Conservation (phyloP, 768 basidiomycete species). For the Heimioporus sp. region DNA sequence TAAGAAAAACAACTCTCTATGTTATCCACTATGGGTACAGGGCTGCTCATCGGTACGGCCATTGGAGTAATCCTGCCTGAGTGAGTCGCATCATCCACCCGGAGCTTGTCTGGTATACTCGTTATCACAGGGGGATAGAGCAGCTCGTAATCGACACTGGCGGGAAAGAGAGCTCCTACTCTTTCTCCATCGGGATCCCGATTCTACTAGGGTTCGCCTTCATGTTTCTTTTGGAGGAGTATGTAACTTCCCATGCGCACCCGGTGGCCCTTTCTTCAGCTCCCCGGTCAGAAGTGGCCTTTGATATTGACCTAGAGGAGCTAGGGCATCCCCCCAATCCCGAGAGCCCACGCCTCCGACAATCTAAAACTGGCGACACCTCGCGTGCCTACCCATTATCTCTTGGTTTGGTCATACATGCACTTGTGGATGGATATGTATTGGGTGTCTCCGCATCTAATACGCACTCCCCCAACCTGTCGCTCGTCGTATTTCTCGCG, state of each 20-base stretch:
- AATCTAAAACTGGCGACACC: slow-evolving; percentile 22
- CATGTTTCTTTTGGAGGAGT: slow-evolving; percentile 65
- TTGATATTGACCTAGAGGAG: slow-evolving; percentile 64
- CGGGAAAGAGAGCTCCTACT: slow-evolving; percentile 39
- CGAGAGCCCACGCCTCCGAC: slow-evolving; percentile 12
- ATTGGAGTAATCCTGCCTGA: slow-evolving; percentile 93
- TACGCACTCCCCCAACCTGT: slow-evolving; percentile 47
- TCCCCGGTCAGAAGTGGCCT: slow-evolving; percentile 30
- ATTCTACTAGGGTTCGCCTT: slow-evolving; percentile 58
- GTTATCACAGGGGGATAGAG: slow-evolving; percentile 66
- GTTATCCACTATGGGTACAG: slow-evolving; percentile 67
- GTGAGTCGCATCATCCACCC: slow-evolving; percentile 44
- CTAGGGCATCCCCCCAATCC: slow-evolving; percentile 39
- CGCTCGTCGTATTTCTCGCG: slow-evolving; percentile 86
- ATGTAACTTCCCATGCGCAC: slow-evolving; percentile 52
- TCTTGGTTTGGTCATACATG: slow-evolving; percentile 84
- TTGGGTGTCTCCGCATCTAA: slow-evolving; percentile 73
- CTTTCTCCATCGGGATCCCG: slow-evolving; percentile 57
- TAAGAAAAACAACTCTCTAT: slow-evolving; percentile 43
- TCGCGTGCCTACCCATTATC: slow-evolving; percentile 67
- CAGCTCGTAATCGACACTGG: slow-evolving; percentile 41
- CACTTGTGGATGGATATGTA: slow-evolving; percentile 88
- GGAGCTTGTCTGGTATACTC: not conserved
- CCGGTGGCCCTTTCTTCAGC: slow-evolving; percentile 11
- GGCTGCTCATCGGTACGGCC: slow-evolving; percentile 85